Percentiles rank a stretch among this genome's conserved stretches.
Conservation (phyloP, 2,329 filamentous ascomycete species). For the Aspergillus tubingensis region DNA sequence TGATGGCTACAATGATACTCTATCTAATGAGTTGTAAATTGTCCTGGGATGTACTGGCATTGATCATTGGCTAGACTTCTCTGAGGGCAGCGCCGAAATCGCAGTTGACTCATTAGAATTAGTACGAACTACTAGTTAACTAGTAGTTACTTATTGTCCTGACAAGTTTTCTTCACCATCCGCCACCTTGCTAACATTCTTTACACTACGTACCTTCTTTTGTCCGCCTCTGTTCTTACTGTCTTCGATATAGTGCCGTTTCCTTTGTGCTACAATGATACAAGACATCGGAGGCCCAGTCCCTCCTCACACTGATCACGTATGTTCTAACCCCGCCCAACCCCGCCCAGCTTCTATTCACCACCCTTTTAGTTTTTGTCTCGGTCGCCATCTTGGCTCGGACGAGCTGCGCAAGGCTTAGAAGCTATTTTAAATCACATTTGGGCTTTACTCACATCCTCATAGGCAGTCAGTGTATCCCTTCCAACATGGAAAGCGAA, state of each 20-base stretch:
- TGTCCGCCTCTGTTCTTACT: not conserved
- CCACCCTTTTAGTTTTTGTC: not conserved
- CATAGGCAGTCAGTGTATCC: slow-evolving; percentile 90
- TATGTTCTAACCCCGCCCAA: slow-evolving; percentile 49
- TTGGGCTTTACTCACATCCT: slow-evolving; percentile 9
- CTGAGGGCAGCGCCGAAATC: slow-evolving; percentile 21
- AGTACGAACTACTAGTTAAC: not conserved
- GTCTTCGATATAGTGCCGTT: not conserved
- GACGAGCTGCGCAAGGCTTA: not conserved
- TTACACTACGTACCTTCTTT: not conserved
- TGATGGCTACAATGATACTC: no score
- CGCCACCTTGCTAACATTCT: not conserved
- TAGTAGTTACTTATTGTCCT: not conserved
- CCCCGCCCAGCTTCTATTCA: slow-evolving; percentile 12
- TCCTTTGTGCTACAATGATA: slow-evolving; percentile 32
- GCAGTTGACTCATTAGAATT: slow-evolving; percentile 10
- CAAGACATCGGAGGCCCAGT: slow-evolving; percentile 67
- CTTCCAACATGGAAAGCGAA: slow-evolving; percentile 91
- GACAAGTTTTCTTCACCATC: not conserved
- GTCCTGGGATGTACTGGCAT: not conserved
- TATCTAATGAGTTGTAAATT: not conserved
- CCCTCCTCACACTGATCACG: slow-evolving; percentile 75
- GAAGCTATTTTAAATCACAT: not conserved
- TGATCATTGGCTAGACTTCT: slow-evolving; percentile 11
- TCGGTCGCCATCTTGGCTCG: not conserved